Evolutionary conservation across 108 stramenopile genomes (phyloP).

Genomic region (Cylindrotheca closterium): DNA sequence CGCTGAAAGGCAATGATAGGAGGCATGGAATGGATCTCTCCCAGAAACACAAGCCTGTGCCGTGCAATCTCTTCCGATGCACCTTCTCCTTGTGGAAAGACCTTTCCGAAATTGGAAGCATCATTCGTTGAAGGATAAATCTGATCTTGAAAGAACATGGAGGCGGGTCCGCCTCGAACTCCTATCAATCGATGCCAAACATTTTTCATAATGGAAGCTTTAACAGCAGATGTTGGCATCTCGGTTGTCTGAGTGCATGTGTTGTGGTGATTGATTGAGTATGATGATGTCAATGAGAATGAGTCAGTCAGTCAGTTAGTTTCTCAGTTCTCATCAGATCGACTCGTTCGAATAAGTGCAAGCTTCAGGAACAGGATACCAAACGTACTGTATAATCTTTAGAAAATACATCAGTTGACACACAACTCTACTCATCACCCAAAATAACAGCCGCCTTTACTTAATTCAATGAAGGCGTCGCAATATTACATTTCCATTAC

Average conservation of each 20-base stretch:
- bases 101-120: slow-evolving; percentile 10
- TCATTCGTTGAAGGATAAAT: slow-evolving; percentile 5
- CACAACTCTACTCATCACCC: no score
- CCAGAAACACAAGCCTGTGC: slow-evolving; percentile 42
- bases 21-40: slow-evolving; percentile 52
- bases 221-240: background rate
- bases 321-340: background rate
- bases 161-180: slow-evolving; percentile 11
- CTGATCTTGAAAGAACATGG: slow-evolving; percentile 21
- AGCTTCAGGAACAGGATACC: no score
- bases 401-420: no score
- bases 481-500: slow-evolving; percentile 31
- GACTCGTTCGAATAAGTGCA: background rate
- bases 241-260: background rate
- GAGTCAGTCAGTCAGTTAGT: background rate
- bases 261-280: background rate
- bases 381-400: no score
- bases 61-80: slow-evolving; percentile 18
- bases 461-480: no score
- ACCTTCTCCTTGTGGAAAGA: background rate
- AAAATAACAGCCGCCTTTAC: no score
- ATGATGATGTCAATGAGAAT: background rate
- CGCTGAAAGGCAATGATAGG: slow-evolving; percentile 41
- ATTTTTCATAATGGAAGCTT: slow-evolving; percentile 12
- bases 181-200: slow-evolving; percentile 29